Base-by-base conservation (phyloP, 1,284 basidiomycete genomes). In the Fomitopsis schrenkii region DNA sequence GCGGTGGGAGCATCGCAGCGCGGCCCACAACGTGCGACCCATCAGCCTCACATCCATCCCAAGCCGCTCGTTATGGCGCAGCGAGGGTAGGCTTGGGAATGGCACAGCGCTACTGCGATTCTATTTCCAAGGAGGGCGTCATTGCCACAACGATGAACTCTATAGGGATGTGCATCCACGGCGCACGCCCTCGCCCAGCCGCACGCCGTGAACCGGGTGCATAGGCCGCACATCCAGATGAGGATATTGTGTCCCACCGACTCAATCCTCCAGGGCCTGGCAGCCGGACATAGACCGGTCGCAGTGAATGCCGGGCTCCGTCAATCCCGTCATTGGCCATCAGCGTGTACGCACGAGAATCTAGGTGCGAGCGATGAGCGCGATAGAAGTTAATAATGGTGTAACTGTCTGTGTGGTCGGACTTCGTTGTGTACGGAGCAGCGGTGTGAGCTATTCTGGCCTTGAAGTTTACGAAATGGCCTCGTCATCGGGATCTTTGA, bases 401-500 rank as follows among this genome's bases (percentile, higher is more conserved):
- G 35, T 22, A 54, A 10, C n/a, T 54, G 36, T 8, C 52, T 54
- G 12, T 22, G 36, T 15, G 35, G 52, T 19, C 10, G 8, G 52
- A 15, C 52, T 36, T 36, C 52, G 52, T 40, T 40, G 52, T 35
- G n/a, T 54, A n/a, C 48, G 33, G 52, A 36, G 33, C 14, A 12
- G 17, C 52, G 33, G 30, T 36, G 17, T n/a, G 52, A 19, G 52
- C 52, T 38, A 36, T 53, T 53, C 35, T 36, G 33, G 52, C 52
- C 35, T 40, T 54, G 17, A 53, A 38, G 22, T 54, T 54, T 36
- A 54, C 52, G 52, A 54, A 19, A 54, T 36, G 19, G n/a, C 17
- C 52, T 54, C 52, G 52, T 54, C 52, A 54, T 54, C 52, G 52
- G 52, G 36, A 30, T 28, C 28, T 38, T 54, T 54, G 36, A n/a